Evolutionary conservation across 75 land plant species (phyloP), one percentile per base, ranked within the genome.

Genomic region (Ceratopteris richardii): DNA sequence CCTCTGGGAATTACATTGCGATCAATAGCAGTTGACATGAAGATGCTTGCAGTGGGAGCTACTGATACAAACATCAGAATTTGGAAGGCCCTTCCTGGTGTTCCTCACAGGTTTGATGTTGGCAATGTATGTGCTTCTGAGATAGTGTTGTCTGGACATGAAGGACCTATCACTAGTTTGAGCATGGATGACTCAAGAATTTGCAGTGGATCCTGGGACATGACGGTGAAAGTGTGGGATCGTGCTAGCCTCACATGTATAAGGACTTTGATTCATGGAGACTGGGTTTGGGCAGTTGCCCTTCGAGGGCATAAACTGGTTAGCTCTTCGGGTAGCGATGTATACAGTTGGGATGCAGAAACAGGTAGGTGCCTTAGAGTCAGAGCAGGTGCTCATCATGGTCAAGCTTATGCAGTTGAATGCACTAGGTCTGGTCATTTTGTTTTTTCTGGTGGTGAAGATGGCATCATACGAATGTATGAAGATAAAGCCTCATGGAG

Each of bases 171-270:
- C 16, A 82, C 95, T 58, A 87, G 84, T 60, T 72, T 93, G 28
- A 92, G 79, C 7, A 63, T 93, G 64, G 87, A 88, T 58, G 25
- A 63, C 27, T 43, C 57, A 1, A 77, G 59, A 36, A 80, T 93
- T 24, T 93, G 78, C 66, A 93, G 98, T 71, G 95, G 98, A 23
- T 93, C 98, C 26, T 93, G 98, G 98, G 98, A 93, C 51, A 93
- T 85, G 90, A 77, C 80, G 24, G 63, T 93, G 6, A 76, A 86
- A 10, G 54, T 93, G 1, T 93, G 94, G 94, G 94, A 93, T 30
- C 77, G 98, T 11, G 16, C 26, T 44, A 60, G 62, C 13, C 59
- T 79, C 42, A 69, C 73, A 52, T 74, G 78, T 61, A 14, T 80
- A 51, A 60, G 56, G 36, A 76, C 70, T 25, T 66, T 93, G 75